Evolutionary conservation across 257 asterid genomes (phyloP).

Genomic region (Voacanga thouarsii): DNA sequence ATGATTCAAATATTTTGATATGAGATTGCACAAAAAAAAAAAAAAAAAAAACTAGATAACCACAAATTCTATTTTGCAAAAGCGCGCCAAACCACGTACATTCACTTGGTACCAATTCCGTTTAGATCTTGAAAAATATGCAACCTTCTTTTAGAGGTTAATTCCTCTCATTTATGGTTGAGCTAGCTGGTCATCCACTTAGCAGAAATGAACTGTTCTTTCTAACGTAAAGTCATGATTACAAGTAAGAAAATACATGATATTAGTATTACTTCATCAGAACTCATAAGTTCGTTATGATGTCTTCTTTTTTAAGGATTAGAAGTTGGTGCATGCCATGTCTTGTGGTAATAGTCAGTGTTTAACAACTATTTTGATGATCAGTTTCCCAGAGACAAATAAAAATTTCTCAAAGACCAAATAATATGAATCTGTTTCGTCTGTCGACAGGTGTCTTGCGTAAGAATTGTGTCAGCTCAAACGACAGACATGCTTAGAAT

Average conservation of each 20-base stretch:
- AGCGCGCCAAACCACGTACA: neutral
- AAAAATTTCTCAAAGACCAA: neutral
- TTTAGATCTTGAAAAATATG: neutral
- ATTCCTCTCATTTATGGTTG: neutral
- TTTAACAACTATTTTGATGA: conserved; percentile 18
- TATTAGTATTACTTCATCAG: conserved; percentile 22
- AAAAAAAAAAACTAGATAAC: neutral
- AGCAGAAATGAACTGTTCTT: neutral
- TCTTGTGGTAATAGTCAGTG: conserved; percentile 8
- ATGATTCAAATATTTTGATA: too few relatives aligned
- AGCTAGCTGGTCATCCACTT: neutral
- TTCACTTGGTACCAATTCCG: neutral
- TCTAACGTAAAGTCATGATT: conserved; percentile 24
- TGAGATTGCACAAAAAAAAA: too few relatives aligned
- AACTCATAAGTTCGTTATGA: conserved; percentile 28
- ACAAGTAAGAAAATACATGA: conserved; percentile 17
- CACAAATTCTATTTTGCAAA: neutral
- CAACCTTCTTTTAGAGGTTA: neutral
- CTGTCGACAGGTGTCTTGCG: conserved; percentile 62
- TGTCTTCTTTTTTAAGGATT: conserved; percentile 35
- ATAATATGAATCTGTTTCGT: conserved; percentile 1
- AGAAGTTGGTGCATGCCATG: conserved; percentile 30
- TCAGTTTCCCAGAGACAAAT: neutral
- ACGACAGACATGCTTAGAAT: conserved; percentile 33
- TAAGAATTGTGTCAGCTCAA: conserved; percentile 46